phyloP scores from a whole-genome alignment of 2,329 filamentous ascomycete genomes.

The Celoporthe dispersa region DNA sequence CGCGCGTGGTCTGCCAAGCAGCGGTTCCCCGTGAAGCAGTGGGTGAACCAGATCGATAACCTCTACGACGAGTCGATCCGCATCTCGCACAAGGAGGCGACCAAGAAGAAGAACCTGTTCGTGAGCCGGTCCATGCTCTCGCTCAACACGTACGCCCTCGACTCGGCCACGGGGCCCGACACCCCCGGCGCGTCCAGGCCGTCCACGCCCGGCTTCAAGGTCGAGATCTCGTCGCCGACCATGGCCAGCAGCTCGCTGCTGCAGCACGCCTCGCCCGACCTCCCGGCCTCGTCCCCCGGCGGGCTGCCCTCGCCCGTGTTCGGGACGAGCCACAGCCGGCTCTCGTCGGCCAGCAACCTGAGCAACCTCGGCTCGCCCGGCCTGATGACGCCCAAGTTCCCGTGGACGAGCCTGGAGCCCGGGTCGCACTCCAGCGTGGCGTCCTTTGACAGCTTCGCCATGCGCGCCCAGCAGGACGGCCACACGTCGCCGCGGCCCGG shows the following conservation, averaged over 20 bases:
- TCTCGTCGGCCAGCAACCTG: constrained; percentile 12
- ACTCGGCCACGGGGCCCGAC: constrained; percentile 29
- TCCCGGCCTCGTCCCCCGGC: constrained; percentile 15
- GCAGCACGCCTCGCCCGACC: constrained; percentile 30
- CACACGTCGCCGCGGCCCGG: constrained; percentile 20
- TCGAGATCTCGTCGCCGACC: constrained; percentile 28
- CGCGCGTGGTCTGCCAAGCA: constrained; percentile 66
- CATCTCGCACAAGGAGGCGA: constrained; percentile 42
- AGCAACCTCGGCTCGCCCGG: constrained; percentile 11
- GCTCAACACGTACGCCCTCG: constrained; percentile 30
- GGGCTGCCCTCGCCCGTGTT: constrained; percentile 10
- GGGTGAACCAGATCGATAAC: constrained; percentile 66
- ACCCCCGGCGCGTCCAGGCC: constrained; percentile 25
- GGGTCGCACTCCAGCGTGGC: constrained; percentile 25
- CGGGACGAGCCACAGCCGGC: neutral
- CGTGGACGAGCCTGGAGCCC: constrained; percentile 27
- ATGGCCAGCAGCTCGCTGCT: constrained; percentile 31
- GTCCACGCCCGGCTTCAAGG: constrained; percentile 24
- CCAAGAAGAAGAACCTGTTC: constrained; percentile 33
- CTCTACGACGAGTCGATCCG: constrained; percentile 64
- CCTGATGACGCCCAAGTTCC: constrained; percentile 29
- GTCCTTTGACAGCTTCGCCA: constrained; percentile 30
- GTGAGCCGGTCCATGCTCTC: constrained; percentile 32
- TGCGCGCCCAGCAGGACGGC: constrained; percentile 27
- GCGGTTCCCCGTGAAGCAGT: constrained; percentile 68